Evolutionary conservation across 805 yeast genomes (phyloP).

Genomic region (Zygotorulaspora sp.): DNA sequence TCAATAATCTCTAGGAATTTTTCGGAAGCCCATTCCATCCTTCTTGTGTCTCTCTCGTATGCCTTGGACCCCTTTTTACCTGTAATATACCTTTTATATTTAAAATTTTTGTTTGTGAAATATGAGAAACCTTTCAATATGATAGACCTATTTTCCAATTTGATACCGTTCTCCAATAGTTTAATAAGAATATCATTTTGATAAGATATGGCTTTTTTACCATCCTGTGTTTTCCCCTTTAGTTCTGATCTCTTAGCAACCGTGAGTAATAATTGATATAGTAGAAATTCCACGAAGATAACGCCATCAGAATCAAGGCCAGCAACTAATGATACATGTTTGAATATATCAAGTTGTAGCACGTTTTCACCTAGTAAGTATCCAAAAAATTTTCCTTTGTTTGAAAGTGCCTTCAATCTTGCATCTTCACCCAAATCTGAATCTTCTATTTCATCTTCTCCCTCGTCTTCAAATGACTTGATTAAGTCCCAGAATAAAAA

Average conservation of each 20-base stretch:
- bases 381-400: slow-evolving; percentile 80
- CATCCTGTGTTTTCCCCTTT: slow-evolving; percentile 31
- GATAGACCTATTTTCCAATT: slow-evolving; percentile 25
- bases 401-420: slow-evolving; percentile 56
- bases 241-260: slow-evolving; percentile 60
- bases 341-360: slow-evolving; percentile 66
- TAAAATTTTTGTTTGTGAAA: slow-evolving; percentile 30
- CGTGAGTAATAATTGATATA: slow-evolving; percentile 62
- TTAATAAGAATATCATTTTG: slow-evolving; percentile 30
- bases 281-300: slow-evolving; percentile 66
- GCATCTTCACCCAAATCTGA: slow-evolving; percentile 46
- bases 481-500: slow-evolving; percentile 85
- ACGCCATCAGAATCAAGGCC: slow-evolving; percentile 55
- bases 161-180: slow-evolving; percentile 20
- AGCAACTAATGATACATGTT: slow-evolving; percentile 68
- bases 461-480: slow-evolving; percentile 61
- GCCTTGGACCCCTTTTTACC: slow-evolving; percentile 19
- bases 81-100: slow-evolving; percentile 21
- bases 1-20: slow-evolving; percentile 14
- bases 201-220: slow-evolving; percentile 29
- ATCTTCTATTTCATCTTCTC: slow-evolving; percentile 34
- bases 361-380: slow-evolving; percentile 66
- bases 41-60: slow-evolving; percentile 30
- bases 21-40: slow-evolving; percentile 32
- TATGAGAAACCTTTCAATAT: slow-evolving; percentile 35